Evolutionary conservation across 2,329 filamentous ascomycete species (phyloP), one percentile per base, ranked within the genome.

Genomic region (Lasiodiplodia theobromae): DNA sequence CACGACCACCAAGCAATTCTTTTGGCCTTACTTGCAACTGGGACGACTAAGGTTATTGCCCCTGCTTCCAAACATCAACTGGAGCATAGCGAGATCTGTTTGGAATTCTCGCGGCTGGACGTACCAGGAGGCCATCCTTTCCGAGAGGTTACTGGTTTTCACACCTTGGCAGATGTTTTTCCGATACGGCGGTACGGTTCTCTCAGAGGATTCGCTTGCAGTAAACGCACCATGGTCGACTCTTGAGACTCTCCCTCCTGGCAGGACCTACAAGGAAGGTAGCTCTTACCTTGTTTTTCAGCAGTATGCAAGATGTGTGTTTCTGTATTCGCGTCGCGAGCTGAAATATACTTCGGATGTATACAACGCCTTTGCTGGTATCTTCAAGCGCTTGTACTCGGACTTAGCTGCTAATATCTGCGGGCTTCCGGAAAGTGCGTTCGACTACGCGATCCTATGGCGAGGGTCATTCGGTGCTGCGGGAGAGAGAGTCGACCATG

Each of bases 281-380:
- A 1, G 4, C 21, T 1, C 31, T 8, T 2, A 31, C 1, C 2
- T 2, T 31, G 2, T 31, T 31, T 31, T 31, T 2, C 1, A 2
- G 31, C 8, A 2, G 8, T 31, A 31, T 2, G 8, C 31, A 31
- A 2, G 0, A 8, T 31, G 31, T 31, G 31, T 34, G 8, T 2
- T 10, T 1, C 0, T 2, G 0, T 34, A 34, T 34, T 34, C 31
- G 31, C 31, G 0, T 1, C 31, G 31, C 0, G 0, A 34, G 8
- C 18, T 56, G 16, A 56, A 14, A 1, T 21, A 56, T n/a, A 2
- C n/a, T 3, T 54, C 66, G 2, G 66, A 68, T n/a, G 28, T 62
- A 25, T 63, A 57, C 66, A 64, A 64, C 10, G 57, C 49, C n/a
- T 54, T 68, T 21, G 31, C 25, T 7, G 57, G 66, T 1, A 68